Base-by-base conservation (phyloP, 2,329 filamentous ascomycete genomes). In the Exophiala sp. region DNA sequence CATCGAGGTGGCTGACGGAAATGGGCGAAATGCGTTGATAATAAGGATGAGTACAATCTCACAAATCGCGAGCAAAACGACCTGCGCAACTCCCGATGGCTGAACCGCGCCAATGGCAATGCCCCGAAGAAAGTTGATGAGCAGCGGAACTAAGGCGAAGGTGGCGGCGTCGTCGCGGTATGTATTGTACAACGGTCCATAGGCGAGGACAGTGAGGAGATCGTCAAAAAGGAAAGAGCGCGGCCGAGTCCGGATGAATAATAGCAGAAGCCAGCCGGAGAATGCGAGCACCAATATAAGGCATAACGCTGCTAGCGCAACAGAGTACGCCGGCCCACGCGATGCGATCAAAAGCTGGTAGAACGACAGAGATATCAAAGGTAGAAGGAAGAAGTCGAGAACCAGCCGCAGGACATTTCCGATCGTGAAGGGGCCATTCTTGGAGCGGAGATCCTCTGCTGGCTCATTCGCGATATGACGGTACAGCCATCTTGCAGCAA, bases 171-270 rank as follows among this genome's bases (percentile, higher is more conserved):
- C 86, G 66, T 98, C 93, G 19, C 87, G 93, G 66, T 95, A 97
- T 0, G 93, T 98, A 69, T 98, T 98, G 69, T 98, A 98, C 6
- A 98, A 74, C 3, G 93, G 88, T 0, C 93, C 93, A 61, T 95
- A 97, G 1, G 88, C 77, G 2, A 98, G 75, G 7, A 97, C 82
- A 0, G 88, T 96, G 5, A 88, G 82, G 42, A 98, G 75, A 63
- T 97, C 89, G 68, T 98, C 93, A 65, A 96, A 98, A 8, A 98
- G 76, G 58, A 88, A 85, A 1, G 88, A 86, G 53, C 89, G 83
- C 4, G 90, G 90, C 57, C 86, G 83, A 1, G 88, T 93, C 19
- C 76, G 81, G 49, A 85, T 81, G 61, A 97, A 91, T 43, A 95
- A 75, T 63, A 81, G 81, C 41, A 95, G 79, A 21, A 95, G 79